Evolutionary conservation across 2,329 filamentous ascomycete genomes (phyloP).

Genomic region (Phyllosticta paracitricarpa): DNA sequence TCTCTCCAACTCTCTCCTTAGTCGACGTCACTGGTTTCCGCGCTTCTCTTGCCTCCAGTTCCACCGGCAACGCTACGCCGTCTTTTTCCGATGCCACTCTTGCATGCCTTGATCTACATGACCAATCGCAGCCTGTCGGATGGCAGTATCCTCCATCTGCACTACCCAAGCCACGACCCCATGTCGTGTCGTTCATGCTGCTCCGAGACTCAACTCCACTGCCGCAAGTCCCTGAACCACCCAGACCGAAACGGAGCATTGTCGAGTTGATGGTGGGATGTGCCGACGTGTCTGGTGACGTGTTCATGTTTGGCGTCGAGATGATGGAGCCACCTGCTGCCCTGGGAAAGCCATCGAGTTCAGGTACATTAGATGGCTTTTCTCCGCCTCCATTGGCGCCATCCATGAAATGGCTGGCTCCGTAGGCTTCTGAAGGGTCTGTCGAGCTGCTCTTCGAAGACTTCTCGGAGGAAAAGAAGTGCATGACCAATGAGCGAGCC

Average conservation of each 20-base stretch:
- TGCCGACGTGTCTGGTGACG: not conserved
- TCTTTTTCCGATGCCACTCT: not conserved
- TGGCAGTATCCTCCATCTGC: not conserved
- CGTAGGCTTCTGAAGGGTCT: not conserved
- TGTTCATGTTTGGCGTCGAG: not conserved
- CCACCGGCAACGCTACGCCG: not conserved
- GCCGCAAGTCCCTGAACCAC: not conserved
- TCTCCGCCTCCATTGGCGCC: not conserved
- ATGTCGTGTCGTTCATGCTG: not conserved
- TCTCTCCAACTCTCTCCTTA: not conserved
- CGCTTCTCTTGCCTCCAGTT: not conserved
- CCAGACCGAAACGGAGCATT: not conserved
- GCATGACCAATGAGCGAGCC: not conserved
- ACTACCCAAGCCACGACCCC: not conserved
- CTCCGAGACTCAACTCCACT: not conserved
- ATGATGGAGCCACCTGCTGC: conserved; percentile 1
- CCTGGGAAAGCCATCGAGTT: conserved; percentile 4
- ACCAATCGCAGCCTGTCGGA: not conserved
- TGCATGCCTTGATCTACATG: not conserved
- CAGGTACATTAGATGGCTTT: not conserved
- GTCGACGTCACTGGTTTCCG: not conserved
- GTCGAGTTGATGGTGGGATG: not conserved
- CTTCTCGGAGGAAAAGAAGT: not conserved
- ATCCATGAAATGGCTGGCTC: not conserved
- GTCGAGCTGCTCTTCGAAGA: not conserved